Evolutionary conservation across 2,329 filamentous ascomycete genomes (phyloP).

Genomic region (Fusarium nygamai): DNA sequence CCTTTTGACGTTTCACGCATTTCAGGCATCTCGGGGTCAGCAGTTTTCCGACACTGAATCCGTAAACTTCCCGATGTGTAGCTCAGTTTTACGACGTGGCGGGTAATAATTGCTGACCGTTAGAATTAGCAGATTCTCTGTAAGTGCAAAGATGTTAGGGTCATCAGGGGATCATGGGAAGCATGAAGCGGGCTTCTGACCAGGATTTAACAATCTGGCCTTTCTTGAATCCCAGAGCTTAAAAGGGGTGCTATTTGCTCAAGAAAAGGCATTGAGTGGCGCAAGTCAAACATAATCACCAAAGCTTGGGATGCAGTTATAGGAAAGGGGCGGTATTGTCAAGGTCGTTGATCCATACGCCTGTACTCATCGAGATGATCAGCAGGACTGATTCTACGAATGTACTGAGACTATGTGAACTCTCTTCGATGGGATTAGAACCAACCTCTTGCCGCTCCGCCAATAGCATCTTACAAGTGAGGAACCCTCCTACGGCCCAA

Average conservation of each 20-base stretch:
- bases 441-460: neutral
- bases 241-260: too few species aligned
- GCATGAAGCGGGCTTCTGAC: neutral
- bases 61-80: neutral
- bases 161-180: neutral
- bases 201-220: too few species aligned
- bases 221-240: too few species aligned
- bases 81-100: fast-evolving
- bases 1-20: neutral
- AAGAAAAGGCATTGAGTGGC: too few species aligned
- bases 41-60: fast-evolving
- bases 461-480: too few species aligned
- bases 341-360: neutral
- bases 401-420: neutral
- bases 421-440: neutral
- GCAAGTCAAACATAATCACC: neutral
- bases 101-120: neutral
- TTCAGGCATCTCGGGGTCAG: neutral
- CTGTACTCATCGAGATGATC: too few species aligned
- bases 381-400: neutral
- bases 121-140: too few species aligned
- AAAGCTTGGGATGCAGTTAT: neutral
- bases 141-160: neutral
- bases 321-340: neutral
- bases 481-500: neutral